Evolutionary conservation across 1,284 basidiomycete genomes (phyloP).

Genomic region (Cryptococcus neoformans): DNA sequence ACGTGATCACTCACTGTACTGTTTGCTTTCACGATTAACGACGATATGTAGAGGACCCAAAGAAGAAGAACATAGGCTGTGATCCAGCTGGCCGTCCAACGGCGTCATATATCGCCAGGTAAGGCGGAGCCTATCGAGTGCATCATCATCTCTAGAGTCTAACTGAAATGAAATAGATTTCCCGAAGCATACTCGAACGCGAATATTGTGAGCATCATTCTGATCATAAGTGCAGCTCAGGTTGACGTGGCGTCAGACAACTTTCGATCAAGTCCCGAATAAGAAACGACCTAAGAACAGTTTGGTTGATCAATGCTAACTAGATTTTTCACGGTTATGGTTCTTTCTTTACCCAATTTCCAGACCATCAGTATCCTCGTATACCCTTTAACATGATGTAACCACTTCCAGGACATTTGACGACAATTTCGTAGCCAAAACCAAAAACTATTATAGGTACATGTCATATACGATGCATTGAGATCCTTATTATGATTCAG

Average conservation of each 20-base stretch:
- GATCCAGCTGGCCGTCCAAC: slow-evolving; percentile 56
- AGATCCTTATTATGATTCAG: too few relatives aligned
- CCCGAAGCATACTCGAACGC: slow-evolving; percentile 37
- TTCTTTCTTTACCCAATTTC: neutral
- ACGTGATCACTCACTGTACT: slow-evolving; percentile 1
- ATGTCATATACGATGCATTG: too few relatives aligned
- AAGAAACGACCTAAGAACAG: slow-evolving; percentile 32
- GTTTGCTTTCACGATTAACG: neutral
- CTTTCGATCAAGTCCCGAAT: slow-evolving; percentile 22
- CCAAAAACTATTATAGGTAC: too few relatives aligned
- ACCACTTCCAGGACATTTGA: too few relatives aligned
- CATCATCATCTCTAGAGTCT: too few relatives aligned
- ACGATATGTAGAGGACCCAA: slow-evolving; percentile 33
- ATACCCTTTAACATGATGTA: too few relatives aligned
- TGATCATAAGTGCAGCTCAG: slow-evolving; percentile 5
- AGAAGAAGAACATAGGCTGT: slow-evolving; percentile 46
- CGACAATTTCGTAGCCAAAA: too few relatives aligned
- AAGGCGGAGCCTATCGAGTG: neutral
- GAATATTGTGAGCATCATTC: slow-evolving; percentile 35
- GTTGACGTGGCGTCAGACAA: slow-evolving; percentile 20
- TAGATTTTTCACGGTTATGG: neutral
- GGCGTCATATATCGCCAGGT: slow-evolving; percentile 53
- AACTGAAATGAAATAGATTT: slow-evolving; percentile 9
- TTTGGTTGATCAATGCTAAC: slow-evolving; percentile 31
- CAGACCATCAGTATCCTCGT: too few relatives aligned